Evolutionary conservation across 305 asterid species (phyloP), one percentile per base, ranked within the genome.

Genomic region (Plantago lanceolata): DNA sequence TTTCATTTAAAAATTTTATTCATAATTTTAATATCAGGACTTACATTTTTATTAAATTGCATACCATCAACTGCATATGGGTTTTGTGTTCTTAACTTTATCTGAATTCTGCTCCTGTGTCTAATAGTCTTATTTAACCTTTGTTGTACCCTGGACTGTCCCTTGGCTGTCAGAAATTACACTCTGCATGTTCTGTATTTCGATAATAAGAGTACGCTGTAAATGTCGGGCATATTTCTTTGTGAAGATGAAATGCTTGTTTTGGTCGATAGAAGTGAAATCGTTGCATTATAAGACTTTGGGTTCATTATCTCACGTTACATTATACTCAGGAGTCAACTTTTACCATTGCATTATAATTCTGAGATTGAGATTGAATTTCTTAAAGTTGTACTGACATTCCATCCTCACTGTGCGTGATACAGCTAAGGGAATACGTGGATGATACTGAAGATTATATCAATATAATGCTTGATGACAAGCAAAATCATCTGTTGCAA

Each of bases 391-490:
- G 48, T 54, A 19, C 72, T 63, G 35, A 43, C 11, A 12, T 56
- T 50, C 28, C 20, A n/a, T 53, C 19, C 26, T 50, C 18, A 19
- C 51, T 28, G 15, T 57, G 57, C 20, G 57, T 47, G 13, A 59
- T 56, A 66, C 71, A 90, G 98, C 86, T 92, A 78, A 82, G 96
- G 78, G 98, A 93, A 73, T 87, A 93, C 16, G 96, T 93, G 17
- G 99, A 90, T 18, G 97, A 90, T 70, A 93, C 99, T 4, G 99
- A 93, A 72, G 97, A 93, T 66, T 93, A 89, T 71, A 90, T 90
- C 76, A 93, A 93, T 67, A 87, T 90, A 6, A 93, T 93, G 97
- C 73, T 90, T 78, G 99, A 93, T 33, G 99, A 93, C 84, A 93
- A 90, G 71, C 99, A 87, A 51, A 93, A 93, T 57, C 96, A 93